phyloP scores from a whole-genome alignment of 768 basidiomycete genomes.

The Boletus vinaceobasis region DNA sequence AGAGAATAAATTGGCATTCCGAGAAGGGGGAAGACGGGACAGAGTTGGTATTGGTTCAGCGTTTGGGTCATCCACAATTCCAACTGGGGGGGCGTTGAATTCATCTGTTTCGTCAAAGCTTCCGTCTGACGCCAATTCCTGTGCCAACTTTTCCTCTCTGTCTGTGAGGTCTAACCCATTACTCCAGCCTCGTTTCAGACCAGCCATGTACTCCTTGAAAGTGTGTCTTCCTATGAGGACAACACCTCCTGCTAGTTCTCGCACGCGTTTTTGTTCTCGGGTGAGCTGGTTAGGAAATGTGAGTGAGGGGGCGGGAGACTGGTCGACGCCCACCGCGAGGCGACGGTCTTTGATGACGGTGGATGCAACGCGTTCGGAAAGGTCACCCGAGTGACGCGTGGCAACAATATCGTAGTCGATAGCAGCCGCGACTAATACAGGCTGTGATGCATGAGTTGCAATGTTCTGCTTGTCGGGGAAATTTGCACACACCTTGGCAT shows the following conservation, averaged over 20 bases:
- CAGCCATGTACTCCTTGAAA: conserved; percentile 93
- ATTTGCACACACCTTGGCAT: conserved; percentile 77
- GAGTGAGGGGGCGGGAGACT: conserved; percentile 39
- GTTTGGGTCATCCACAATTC: conserved; percentile 25
- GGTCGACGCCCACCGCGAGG: conserved; percentile 59
- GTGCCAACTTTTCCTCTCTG: conserved; percentile 66
- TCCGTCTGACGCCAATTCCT: conserved; percentile 65
- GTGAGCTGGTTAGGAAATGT: conserved; percentile 52
- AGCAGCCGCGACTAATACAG: conserved; percentile 89
- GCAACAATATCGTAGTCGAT: conserved; percentile 85
- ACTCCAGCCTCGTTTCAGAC: conserved; percentile 82
- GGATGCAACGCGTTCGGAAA: conserved; percentile 72
- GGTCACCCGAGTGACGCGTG: conserved; percentile 82
- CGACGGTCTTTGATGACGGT: conserved; percentile 71
- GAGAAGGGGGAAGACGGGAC: conserved; percentile 36
- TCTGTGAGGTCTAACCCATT: conserved; percentile 66
- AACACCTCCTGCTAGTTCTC: conserved; percentile 77
- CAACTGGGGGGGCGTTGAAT: conserved; percentile 20
- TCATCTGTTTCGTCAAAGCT: conserved; percentile 70
- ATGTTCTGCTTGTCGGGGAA: conserved; percentile 1
- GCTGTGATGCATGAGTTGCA: conserved; percentile 46
- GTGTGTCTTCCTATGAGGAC: conserved; percentile 86
- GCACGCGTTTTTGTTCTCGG: conserved; percentile 48
- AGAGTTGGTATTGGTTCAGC: conserved; percentile 41
- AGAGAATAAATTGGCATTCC: conserved; percentile 31